phyloP scores from a whole-genome alignment of 2,329 filamentous ascomycete genomes.

The Gremmenia infestans region DNA sequence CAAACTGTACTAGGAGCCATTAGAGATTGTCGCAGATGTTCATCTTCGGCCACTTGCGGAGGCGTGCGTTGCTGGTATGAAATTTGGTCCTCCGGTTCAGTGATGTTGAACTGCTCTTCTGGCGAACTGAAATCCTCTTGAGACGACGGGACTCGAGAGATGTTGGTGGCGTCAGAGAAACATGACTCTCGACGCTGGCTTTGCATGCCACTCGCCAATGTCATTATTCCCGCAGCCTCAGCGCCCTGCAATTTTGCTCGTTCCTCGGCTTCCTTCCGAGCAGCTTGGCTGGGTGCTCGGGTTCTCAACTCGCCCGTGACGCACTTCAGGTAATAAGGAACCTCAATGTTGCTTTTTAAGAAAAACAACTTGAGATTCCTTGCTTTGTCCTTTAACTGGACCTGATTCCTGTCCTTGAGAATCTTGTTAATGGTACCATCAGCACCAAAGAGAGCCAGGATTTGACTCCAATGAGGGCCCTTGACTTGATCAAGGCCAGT shows the following conservation, averaged over 20 bases:
- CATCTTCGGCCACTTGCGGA: constrained; percentile 5
- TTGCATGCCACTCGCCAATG: constrained; percentile 45
- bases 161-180: not conserved
- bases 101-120: constrained; percentile 5
- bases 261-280: constrained; percentile 63
- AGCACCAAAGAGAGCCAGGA: constrained; percentile 75
- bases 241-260: constrained; percentile 53
- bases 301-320: constrained; percentile 90
- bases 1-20: constrained; percentile 1
- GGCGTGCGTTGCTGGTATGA: not conserved
- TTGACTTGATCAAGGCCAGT: constrained; percentile 82
- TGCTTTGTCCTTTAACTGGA: constrained; percentile 89
- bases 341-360: constrained; percentile 84
- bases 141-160: not conserved
- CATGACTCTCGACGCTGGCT: not conserved
- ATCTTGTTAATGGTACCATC: constrained; percentile 77
- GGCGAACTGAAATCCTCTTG: not conserved
- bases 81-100: not conserved
- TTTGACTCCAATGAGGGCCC: constrained; percentile 90
- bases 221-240: constrained; percentile 57
- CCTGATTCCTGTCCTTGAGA: constrained; percentile 82
- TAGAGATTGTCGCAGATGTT: constrained; percentile 8
- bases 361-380: constrained; percentile 88
- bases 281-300: constrained; percentile 69
- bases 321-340: constrained; percentile 80